Evolutionary conservation across 208 protist species (phyloP).

Genomic region (Acanthamoeba lenticulata): DNA sequence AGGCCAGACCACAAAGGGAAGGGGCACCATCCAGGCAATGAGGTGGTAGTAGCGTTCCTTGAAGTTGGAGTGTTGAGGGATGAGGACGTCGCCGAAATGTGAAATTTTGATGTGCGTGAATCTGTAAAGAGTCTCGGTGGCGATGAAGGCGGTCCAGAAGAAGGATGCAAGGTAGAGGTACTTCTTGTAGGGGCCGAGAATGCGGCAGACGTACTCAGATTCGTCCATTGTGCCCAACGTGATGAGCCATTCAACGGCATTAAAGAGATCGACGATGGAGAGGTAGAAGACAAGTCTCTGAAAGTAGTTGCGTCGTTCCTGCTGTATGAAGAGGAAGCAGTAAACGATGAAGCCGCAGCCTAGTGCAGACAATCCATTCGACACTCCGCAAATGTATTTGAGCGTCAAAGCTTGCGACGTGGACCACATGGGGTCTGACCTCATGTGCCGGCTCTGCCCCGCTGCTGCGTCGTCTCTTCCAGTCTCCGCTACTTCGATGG

Average conservation of each 20-base stretch:
- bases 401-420: not conserved
- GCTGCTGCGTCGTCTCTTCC: not conserved
- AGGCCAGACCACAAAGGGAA: constrained; percentile 23
- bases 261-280: constrained; percentile 53
- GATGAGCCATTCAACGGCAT: constrained; percentile 42
- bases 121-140: constrained; percentile 45
- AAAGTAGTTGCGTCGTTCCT: constrained; percentile 38
- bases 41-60: constrained; percentile 57
- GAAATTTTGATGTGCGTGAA: constrained; percentile 52
- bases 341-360: constrained; percentile 57
- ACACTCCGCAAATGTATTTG: not conserved
- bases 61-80: constrained; percentile 33
- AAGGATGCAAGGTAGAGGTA: constrained; percentile 49
- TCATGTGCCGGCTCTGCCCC: not conserved
- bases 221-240: not conserved
- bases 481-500: not conserved
- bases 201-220: not conserved
- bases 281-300: constrained; percentile 57
- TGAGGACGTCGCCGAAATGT: constrained; percentile 25
- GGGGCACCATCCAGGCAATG: not conserved
- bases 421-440: not conserved
- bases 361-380: constrained; percentile 1
- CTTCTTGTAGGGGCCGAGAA: constrained; percentile 34
- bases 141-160: constrained; percentile 45
- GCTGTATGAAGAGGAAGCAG: constrained; percentile 45